Conservation (phyloP, 164 flowering plant genomes). For the Kalanchoe fedtschenkoi region DNA sequence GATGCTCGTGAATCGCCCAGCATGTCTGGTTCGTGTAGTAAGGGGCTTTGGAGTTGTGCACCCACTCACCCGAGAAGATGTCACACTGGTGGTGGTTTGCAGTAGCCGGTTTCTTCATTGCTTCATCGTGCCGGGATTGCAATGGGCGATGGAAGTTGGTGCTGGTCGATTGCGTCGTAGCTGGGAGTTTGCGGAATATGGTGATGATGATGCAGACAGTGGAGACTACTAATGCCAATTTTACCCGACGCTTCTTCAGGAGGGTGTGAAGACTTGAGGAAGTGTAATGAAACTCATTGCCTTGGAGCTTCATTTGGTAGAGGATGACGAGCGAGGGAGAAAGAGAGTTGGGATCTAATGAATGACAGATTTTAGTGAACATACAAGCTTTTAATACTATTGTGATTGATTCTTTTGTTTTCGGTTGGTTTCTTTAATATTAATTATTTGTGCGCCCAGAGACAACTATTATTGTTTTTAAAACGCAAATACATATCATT, state of each 20-base stretch:
- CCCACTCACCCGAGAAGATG: slow-evolving; percentile 63
- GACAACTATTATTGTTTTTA: too few species aligned
- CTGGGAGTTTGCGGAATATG: slow-evolving; percentile 23
- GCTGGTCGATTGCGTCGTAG: slow-evolving; percentile 17
- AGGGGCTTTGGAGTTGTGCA: slow-evolving; percentile 43
- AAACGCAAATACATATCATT: too few species aligned
- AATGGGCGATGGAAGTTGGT: not conserved
- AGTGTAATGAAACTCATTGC: slow-evolving; percentile 16
- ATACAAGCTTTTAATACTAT: too few species aligned
- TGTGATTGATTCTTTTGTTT: too few species aligned
- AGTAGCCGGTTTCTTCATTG: not conserved
- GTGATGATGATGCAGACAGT: slow-evolving; percentile 11
- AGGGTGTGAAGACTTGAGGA: not conserved
- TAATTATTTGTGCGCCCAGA: too few species aligned
- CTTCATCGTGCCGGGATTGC: not conserved
- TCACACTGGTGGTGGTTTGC: slow-evolving; percentile 33
- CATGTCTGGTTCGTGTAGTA: slow-evolving; percentile 60
- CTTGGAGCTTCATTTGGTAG: slow-evolving; percentile 23
- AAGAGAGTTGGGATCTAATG: too few species aligned
- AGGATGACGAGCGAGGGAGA: too few species aligned
- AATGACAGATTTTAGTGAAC: too few species aligned
- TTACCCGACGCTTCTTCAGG: not conserved
- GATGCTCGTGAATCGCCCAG: slow-evolving; percentile 63
- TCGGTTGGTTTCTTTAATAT: too few species aligned
- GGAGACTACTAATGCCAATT: slow-evolving; percentile 8